Evolutionary conservation across 1,139 yeast genomes (phyloP).

Genomic region (Kodamaea arcana): DNA sequence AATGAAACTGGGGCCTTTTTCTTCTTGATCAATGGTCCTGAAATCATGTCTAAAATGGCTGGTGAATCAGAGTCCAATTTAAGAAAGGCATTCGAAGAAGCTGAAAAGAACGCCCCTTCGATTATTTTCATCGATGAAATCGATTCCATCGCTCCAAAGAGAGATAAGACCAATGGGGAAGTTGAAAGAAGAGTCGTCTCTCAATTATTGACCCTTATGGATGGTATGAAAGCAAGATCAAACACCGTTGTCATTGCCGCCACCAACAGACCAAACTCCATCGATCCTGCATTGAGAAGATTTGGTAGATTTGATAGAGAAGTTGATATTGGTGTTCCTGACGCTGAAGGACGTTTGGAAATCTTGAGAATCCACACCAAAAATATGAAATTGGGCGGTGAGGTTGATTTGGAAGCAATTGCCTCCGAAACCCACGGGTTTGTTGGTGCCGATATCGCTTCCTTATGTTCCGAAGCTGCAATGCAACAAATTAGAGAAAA

Average conservation of each 20-base stretch:
- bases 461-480: slow-evolving; percentile 98
- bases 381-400: slow-evolving; percentile 95
- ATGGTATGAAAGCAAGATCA: slow-evolving; percentile 98
- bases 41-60: slow-evolving; percentile 99
- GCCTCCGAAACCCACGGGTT: slow-evolving; percentile 85
- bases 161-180: slow-evolving; percentile 99
- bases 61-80: slow-evolving; percentile 98
- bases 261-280: slow-evolving; percentile 62
- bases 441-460: slow-evolving; percentile 82
- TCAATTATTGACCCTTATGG: slow-evolving; percentile 94
- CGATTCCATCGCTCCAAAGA: slow-evolving; percentile 98
- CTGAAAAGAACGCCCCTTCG: slow-evolving; percentile 95
- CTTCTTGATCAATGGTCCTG: slow-evolving; percentile 98
- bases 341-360: slow-evolving; percentile 97
- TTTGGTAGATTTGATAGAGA: slow-evolving; percentile 90
- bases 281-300: slow-evolving; percentile 46
- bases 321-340: slow-evolving; percentile 98
- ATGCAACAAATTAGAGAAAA: slow-evolving; percentile 93
- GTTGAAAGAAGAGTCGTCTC: slow-evolving; percentile 96
- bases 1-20: slow-evolving; percentile 99
- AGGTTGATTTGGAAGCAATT: slow-evolving; percentile 91
- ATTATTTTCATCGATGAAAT: slow-evolving; percentile 97
- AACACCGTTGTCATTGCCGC: slow-evolving; percentile 87
- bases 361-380: slow-evolving; percentile 82
- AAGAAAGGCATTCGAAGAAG: slow-evolving; percentile 98